Evolutionary conservation across 495 filamentous ascomycete genomes (phyloP).

Genomic region (Penicillium pulvis): DNA sequence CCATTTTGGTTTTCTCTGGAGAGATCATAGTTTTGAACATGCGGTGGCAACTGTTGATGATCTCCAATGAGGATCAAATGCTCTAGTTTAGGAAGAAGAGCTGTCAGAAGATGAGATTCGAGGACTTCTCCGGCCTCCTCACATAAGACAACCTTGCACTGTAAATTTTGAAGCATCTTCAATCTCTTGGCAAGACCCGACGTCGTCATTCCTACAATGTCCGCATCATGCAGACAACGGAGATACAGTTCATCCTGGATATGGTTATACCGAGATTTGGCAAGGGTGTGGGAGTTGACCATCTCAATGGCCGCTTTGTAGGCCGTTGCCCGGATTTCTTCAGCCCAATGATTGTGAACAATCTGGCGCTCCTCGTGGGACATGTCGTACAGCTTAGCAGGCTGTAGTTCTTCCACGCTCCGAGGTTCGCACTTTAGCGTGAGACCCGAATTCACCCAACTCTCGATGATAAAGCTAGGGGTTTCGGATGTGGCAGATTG

Average conservation of each 20-base stretch:
- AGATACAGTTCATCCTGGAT: background rate
- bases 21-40: conserved; percentile 53
- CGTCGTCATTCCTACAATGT: conserved; percentile 23
- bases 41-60: conserved; percentile 65
- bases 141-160: conserved; percentile 52
- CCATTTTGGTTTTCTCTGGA: conserved; percentile 54
- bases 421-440: background rate
- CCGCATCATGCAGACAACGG: background rate
- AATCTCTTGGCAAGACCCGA: conserved; percentile 33
- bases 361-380: background rate
- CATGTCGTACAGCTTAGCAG: background rate
- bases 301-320: background rate
- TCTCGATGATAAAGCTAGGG: background rate
- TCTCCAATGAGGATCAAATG: conserved; percentile 73
- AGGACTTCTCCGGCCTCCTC: conserved; percentile 76
- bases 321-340: background rate
- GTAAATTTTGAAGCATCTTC: conserved; percentile 15
- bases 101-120: conserved; percentile 64
- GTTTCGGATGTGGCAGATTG: background rate
- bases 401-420: background rate
- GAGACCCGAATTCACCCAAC: background rate
- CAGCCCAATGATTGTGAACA: background rate
- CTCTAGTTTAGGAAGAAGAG: conserved; percentile 63
- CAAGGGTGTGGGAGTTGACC: background rate
- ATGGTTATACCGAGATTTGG: background rate